phyloP scores from a whole-genome alignment of 2,329 filamentous ascomycete genomes.

The Alternaria brassicae region DNA sequence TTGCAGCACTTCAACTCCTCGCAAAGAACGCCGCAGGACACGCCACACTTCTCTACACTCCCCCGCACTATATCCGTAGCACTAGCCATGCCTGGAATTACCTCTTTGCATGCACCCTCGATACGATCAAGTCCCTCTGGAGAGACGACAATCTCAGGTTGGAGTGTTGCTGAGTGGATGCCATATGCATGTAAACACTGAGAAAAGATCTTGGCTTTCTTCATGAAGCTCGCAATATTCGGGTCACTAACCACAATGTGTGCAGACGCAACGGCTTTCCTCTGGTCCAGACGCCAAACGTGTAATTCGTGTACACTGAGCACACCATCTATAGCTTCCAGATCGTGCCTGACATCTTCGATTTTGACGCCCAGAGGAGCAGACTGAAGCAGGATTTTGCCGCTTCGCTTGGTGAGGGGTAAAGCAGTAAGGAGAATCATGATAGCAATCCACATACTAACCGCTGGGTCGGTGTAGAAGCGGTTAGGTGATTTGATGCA shows the following conservation, averaged over 20 bases:
- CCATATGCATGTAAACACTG: conserved; percentile 77
- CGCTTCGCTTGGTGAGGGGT: conserved; percentile 67
- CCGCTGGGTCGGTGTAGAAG: conserved; percentile 75
- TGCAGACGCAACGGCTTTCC: conserved; percentile 72
- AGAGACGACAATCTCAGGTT: conserved; percentile 63
- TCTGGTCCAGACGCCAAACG: conserved; percentile 76
- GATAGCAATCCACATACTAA: conserved; percentile 73
- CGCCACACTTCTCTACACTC: conserved; percentile 55
- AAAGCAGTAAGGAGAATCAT: conserved; percentile 72
- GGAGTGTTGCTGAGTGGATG: conserved; percentile 73
- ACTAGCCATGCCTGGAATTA: conserved; percentile 13
- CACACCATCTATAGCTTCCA: conserved; percentile 72
- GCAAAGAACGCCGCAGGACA: conserved; percentile 61
- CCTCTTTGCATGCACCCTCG: conserved; percentile 3
- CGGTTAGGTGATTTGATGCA: conserved; percentile 62
- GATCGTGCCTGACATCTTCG: conserved; percentile 70
- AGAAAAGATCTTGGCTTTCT: conserved; percentile 66
- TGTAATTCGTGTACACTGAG: conserved; percentile 74
- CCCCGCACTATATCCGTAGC: conserved; percentile 29
- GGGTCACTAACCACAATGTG: conserved; percentile 70
- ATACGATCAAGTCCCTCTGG: not conserved
- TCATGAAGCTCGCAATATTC: conserved; percentile 65
- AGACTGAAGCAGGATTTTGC: conserved; percentile 72
- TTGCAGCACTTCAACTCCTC: conserved; percentile 59
- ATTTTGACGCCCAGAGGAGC: conserved; percentile 67